Evolutionary conservation across 352 stramenopile species (phyloP).

Genomic region (Proteromonas lacertae): DNA sequence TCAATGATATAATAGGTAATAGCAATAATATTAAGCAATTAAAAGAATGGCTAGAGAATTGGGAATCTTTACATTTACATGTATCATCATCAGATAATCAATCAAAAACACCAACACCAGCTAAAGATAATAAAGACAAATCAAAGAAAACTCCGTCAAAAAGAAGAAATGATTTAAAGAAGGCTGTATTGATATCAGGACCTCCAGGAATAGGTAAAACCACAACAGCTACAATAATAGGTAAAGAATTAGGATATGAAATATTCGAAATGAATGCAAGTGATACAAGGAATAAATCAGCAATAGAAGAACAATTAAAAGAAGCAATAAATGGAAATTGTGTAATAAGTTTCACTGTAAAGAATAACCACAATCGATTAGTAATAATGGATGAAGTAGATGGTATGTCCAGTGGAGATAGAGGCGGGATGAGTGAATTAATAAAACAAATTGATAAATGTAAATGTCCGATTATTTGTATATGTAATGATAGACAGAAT

Average conservation of each 20-base stretch:
- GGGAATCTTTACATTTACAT: constrained; percentile 12
- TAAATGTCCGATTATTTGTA: constrained; percentile 95
- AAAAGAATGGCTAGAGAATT: constrained; percentile 9
- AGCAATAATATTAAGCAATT: constrained; percentile 4
- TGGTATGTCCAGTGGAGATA: constrained; percentile 69
- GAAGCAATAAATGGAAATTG: constrained; percentile 5
- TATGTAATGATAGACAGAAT: constrained; percentile 99
- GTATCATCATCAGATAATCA: too few species aligned
- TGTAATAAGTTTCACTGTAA: too few species aligned
- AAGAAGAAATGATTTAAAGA: constrained; percentile 52
- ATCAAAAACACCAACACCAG: too few species aligned
- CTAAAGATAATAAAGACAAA: too few species aligned
- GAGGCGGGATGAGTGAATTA: constrained; percentile 77
- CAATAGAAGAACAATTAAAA: constrained; percentile 19
- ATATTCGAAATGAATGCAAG: too few species aligned
- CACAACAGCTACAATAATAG: too few species aligned
- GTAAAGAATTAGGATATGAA: too few species aligned
- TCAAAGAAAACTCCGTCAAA: too few species aligned
- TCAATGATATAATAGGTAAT: constrained; percentile 8
- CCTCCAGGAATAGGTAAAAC: too few species aligned
- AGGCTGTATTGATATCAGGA: constrained; percentile 69
- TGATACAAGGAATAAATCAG: too few species aligned
- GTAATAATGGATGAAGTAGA: too few species aligned
- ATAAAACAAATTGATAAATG: constrained; percentile 94
- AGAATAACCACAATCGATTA: constrained; percentile 96